A percentile compares a stretch with the other conserved stretches of the same genome.
These are phyloP conservation scores for Fraxinus angustifolia DNA, from an alignment of 305 asterid genomes.

Conservation along the genomic window DNA sequence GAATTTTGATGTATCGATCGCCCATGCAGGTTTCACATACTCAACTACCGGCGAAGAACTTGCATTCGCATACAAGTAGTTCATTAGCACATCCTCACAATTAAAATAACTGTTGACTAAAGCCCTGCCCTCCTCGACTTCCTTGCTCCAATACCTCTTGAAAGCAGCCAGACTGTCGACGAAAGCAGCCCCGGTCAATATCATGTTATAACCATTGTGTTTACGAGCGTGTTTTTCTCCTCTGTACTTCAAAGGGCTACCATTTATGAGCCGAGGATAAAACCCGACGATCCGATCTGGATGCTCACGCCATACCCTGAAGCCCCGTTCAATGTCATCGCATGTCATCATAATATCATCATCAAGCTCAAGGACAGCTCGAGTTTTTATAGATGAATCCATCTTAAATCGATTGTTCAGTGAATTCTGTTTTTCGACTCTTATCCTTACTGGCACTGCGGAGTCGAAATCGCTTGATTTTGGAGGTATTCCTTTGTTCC, in stretches of 20 bases:
- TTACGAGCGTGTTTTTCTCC: constrained; percentile 76
- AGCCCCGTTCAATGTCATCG: constrained; percentile 84
- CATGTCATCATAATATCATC: constrained; percentile 96
- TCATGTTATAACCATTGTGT: constrained; percentile 76
- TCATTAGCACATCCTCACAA: constrained; percentile 91
- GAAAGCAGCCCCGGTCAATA: constrained; percentile 91
- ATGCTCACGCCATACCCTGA: constrained; percentile 78
- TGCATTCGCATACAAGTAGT: constrained; percentile 70
- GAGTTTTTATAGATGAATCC: constrained; percentile 70
- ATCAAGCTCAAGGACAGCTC: constrained; percentile 87
- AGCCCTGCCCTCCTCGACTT: constrained; percentile 50
- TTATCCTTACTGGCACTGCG: constrained; percentile 73
- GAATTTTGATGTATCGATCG: constrained; percentile 75
- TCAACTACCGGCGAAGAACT: constrained; percentile 58
- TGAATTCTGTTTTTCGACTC: constrained; percentile 72
- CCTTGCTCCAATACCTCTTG: constrained; percentile 72
- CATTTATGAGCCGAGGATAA: constrained; percentile 68
- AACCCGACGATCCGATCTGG: constrained; percentile 81
- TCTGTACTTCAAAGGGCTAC: constrained; percentile 45
- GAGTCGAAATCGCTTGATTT: constrained; percentile 59
- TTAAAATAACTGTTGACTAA: constrained; percentile 65
- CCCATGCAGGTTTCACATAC: constrained; percentile 75
- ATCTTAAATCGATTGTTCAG: constrained; percentile 75
- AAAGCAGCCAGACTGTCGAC: constrained; percentile 55
- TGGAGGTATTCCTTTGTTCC: constrained; percentile 90